These are phyloP conservation scores for Fagopyrum tataricum DNA, from an alignment of 148 eudicot species.

Conservation along the genomic window DNA sequence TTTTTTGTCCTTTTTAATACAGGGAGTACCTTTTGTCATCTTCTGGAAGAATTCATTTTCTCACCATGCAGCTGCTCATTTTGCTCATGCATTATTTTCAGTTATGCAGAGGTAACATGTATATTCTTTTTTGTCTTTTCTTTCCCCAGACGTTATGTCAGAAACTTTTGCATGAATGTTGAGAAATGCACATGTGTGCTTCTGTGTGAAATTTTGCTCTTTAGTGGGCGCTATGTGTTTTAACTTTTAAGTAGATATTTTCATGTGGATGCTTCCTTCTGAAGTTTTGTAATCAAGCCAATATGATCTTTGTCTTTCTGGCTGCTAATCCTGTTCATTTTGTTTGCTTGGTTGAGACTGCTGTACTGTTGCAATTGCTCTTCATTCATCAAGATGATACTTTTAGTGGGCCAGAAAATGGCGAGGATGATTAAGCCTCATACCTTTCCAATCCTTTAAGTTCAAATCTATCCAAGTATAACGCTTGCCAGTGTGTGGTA, in stretches of 20 bases:
- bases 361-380: neutral
- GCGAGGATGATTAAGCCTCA: no score
- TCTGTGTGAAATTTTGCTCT: neutral
- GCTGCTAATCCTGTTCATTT: neutral
- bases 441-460: no score
- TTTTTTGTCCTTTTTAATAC: constrained; percentile 16
- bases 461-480: no score
- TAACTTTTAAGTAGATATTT: no score
- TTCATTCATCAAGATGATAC: neutral
- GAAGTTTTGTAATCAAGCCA: neutral
- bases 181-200: neutral
- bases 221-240: neutral
- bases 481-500: no score
- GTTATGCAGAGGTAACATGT: constrained; percentile 70
- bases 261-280: neutral
- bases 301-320: neutral
- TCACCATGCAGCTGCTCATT: constrained; percentile 70
- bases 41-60: constrained; percentile 76
- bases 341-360: neutral
- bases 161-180: neutral
- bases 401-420: neutral
- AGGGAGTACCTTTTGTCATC: constrained; percentile 86
- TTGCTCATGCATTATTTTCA: constrained; percentile 75
- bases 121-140: neutral
- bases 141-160: neutral